These are phyloP conservation scores for Cucumis hystrix DNA, from an alignment of 306 rosid species.

Conservation along the genomic window DNA sequence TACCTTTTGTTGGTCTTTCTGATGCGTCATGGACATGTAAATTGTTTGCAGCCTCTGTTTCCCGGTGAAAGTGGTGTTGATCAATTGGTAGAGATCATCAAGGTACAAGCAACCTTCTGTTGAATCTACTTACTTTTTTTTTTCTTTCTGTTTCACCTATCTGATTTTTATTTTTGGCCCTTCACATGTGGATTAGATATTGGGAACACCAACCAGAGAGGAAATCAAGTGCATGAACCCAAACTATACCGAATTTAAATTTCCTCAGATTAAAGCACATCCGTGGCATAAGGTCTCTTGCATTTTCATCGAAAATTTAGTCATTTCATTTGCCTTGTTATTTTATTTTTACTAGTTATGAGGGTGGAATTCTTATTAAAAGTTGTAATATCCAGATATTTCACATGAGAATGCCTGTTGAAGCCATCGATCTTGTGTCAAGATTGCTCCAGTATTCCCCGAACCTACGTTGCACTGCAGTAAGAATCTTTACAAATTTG, in stretches of 20 bases:
- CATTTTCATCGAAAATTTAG: not conserved
- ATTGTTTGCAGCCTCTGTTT: constrained; percentile 73
- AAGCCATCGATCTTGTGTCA: constrained; percentile 85
- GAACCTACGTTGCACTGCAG: constrained; percentile 83
- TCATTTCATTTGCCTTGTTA: not conserved
- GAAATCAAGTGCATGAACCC: constrained; percentile 97
- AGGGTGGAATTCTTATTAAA: constrained; percentile 11
- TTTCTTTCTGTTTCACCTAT: constrained; percentile 6
- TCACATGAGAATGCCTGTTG: constrained; percentile 74
- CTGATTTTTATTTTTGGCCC: constrained; percentile 12
- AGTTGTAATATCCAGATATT: constrained; percentile 39
- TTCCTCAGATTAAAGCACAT: constrained; percentile 92
- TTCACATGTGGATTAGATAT: constrained; percentile 28
- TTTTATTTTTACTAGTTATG: not conserved
- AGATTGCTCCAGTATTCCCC: constrained; percentile 93
- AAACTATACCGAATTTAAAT: constrained; percentile 71
- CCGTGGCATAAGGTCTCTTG: constrained; percentile 86
- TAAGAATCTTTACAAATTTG: constrained; percentile 28
- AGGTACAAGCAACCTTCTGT: constrained; percentile 24
- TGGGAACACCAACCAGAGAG: constrained; percentile 91
- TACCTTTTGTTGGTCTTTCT: constrained; percentile 2
- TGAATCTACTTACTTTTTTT: not conserved
- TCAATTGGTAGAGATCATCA: constrained; percentile 93
- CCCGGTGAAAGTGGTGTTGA: constrained; percentile 98
- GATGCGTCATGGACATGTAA: constrained; percentile 9